Base-by-base conservation (phyloP, 1,284 basidiomycete species). In the Malassezia brasiliensis region DNA sequence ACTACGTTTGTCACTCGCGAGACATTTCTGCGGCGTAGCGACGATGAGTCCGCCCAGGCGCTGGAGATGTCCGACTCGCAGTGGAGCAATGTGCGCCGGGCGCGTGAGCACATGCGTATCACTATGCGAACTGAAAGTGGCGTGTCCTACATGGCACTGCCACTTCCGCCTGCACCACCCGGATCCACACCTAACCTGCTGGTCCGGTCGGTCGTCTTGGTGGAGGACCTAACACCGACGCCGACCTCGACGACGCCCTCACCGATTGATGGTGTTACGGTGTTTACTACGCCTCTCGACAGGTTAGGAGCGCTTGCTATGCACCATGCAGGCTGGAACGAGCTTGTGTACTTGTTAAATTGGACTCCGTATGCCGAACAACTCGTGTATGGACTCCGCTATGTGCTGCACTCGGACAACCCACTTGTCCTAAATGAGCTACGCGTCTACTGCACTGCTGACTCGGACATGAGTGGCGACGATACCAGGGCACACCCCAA, bases 31-130 rank as follows among this genome's bases (percentile, higher is more conserved):
- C 44, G 37, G n/a, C 50, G 55, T 6, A 36, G 31, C 14, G 55
- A 57, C 37, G 55, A 57, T 44, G 50, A 52, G n/a, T 31, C 55
- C 14, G 34, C 50, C 30, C 47, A 34, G 15, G 46, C 44, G 5
- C 9, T 52, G 31, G 55, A 57, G 31, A 15, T 38, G 28, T 48
- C 45, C 20, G 55, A 57, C 50, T 52, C 55, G 46, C 44, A 48
- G 17, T 57, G 55, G 55, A 57, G 45, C 51, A 57, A 57, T 19
- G 55, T 57, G 42, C 55, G 50, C n/a, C 50, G 55, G 7, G 50
- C 55, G 11, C 55, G 55, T 28, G 50, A 57, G 28, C 55, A 52
- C 17, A 38, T 40, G 17, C 55, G 55, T 7, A 34, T 57, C 14
- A 39, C 35, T 5, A 50, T 57, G 42, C 53, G 49, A 17, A 56